phyloP scores from a whole-genome alignment of 495 filamentous ascomycete species.

The Parathielavia hyrcaniae region DNA sequence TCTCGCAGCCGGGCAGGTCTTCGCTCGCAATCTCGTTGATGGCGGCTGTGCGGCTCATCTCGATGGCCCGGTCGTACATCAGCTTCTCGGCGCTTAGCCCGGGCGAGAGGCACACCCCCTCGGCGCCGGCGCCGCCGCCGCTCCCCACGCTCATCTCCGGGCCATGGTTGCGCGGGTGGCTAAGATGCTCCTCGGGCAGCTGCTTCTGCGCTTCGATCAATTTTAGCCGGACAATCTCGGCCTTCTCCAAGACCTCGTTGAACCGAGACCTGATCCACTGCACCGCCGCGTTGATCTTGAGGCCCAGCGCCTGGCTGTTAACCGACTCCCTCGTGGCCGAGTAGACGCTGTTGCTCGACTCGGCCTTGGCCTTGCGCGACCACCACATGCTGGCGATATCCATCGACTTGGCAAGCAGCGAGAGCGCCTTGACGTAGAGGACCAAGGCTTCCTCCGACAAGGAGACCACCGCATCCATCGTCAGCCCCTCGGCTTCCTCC shows the following conservation, averaged over 20 bases:
- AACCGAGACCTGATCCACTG: conserved; percentile 92
- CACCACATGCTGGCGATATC: conserved; percentile 93
- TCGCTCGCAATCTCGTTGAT: conserved; percentile 92
- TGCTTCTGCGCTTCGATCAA: conserved; percentile 79
- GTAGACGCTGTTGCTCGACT: conserved; percentile 45
- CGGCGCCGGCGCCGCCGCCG: conserved; percentile 54
- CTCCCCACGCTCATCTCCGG: conserved; percentile 44
- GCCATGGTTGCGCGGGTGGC: conserved; percentile 70
- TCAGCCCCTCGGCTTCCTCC: conserved; percentile 64
- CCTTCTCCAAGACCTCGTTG: conserved; percentile 94
- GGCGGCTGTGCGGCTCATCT: conserved; percentile 91
- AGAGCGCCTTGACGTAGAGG: conserved; percentile 87
- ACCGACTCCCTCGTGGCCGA: conserved; percentile 40
- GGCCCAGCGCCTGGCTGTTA: conserved; percentile 51
- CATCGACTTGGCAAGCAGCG: conserved; percentile 89
- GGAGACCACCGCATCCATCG: conserved; percentile 74
- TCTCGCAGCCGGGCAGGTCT: conserved; percentile 81
- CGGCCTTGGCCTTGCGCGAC: conserved; percentile 66
- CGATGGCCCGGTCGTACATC: conserved; percentile 95
- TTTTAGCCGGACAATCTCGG: conserved; percentile 81
- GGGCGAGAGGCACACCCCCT: conserved; percentile 49
- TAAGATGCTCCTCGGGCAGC: conserved; percentile 77
- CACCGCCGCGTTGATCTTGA: conserved; percentile 83
- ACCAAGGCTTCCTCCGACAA: conserved; percentile 93
- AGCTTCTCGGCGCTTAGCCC: conserved; percentile 91